Evolutionary conservation across 805 yeast genomes (phyloP), one percentile per base, ranked within the genome.

Genomic region (Naumovozyma baii): DNA sequence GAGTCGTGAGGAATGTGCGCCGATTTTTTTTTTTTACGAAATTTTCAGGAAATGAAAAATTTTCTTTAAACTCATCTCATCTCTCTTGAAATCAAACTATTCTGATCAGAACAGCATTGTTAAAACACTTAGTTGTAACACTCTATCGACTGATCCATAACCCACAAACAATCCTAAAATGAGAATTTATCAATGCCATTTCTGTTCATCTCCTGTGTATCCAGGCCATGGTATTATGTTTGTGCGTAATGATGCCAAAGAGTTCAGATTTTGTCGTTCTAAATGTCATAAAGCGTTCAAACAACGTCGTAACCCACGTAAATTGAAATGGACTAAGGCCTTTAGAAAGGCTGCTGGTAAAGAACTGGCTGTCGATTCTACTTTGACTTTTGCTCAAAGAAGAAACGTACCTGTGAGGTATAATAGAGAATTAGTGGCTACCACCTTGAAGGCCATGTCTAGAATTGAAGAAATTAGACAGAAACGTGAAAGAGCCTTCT

Each of bases 331-430:
- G 98, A 92, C 98, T 41, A 92, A 92, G 66, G 97, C 98, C 1
- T 92, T 92, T 75, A 79, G 98, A 69, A 92, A 92, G 65, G 94
- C 97, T 46, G 97, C 97, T 34, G 98, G 98, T 57, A 92, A 92
- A 65, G 98, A 92, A 63, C 76, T 92, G 72, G 96, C 94, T 18
- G 97, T 92, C 42, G 98, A 92, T 59, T 83, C 95, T 4, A 88
- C 98, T 3, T 74, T 92, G 57, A 84, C 97, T 1, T 92, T 92
- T 65, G 95, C 95, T 43, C 88, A 94, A 51, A 85, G 96, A 70
- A 84, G 98, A 73, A 88, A 92, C 62, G 92, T 92, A 34, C 98
- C 98, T 36, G 96, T 92, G 35, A 78, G 98, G 66, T 92, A 92
- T 67, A 90, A 92, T 70, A 79, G 98, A 71, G 96, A 92, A 57